Conservation (phyloP, 1,284 basidiomycete species). For the Austroboletus niveus region DNA sequence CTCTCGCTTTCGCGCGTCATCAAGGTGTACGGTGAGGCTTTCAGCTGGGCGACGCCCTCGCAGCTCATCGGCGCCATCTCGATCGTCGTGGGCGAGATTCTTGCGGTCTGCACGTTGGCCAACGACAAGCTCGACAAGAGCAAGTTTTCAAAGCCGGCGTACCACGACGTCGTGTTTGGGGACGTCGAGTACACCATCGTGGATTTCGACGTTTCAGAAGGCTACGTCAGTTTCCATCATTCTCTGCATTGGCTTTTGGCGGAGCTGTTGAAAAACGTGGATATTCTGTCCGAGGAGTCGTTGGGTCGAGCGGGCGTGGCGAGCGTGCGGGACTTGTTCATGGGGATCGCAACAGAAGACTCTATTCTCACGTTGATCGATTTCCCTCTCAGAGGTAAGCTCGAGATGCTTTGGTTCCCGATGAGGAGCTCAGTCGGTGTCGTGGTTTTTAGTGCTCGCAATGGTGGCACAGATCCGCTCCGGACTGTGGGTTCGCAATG, state of each 20-base stretch:
- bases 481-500: constrained; percentile 97
- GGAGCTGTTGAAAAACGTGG: constrained; percentile 84
- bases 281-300: constrained; percentile 57
- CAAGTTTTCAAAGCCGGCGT: constrained; percentile 60
- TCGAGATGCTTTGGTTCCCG: not conserved
- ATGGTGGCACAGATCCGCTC: constrained; percentile 95
- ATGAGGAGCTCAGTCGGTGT: not conserved
- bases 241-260: constrained; percentile 91
- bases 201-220: constrained; percentile 76
- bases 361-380: constrained; percentile 75
- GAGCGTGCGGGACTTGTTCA: constrained; percentile 60
- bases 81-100: constrained; percentile 70
- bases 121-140: constrained; percentile 65
- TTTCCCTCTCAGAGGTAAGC: constrained; percentile 80
- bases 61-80: constrained; percentile 70
- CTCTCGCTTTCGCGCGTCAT: constrained; percentile 85
- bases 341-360: constrained; percentile 57
- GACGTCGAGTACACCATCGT: constrained; percentile 61
- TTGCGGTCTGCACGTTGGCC: constrained; percentile 64
- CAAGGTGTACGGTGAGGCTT: constrained; percentile 86
- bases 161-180: constrained; percentile 67
- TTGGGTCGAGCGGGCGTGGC: constrained; percentile 50
- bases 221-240: constrained; percentile 92
- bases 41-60: constrained; percentile 52
- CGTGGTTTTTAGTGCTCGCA: constrained; percentile 59